phyloP scores from a whole-genome alignment of 164 flowering plant species.

The Brasenia schreberi region DNA sequence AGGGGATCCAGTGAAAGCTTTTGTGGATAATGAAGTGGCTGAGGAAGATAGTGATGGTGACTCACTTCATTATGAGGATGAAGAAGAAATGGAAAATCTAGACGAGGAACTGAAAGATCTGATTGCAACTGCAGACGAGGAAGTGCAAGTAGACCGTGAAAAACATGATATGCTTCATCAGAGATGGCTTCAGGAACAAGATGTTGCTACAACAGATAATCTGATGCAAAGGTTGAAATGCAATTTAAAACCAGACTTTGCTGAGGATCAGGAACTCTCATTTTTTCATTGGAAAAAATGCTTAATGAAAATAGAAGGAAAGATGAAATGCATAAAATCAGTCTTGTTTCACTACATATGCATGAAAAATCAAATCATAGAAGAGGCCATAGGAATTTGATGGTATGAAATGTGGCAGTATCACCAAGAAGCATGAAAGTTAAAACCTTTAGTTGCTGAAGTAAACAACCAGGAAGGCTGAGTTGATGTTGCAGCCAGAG shows the following conservation, averaged over 20 bases:
- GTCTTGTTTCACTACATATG: too few species aligned
- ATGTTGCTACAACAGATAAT: conserved; percentile 75
- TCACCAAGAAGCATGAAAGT: too few species aligned
- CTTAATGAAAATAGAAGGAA: too few species aligned
- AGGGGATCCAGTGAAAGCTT: conserved; percentile 72
- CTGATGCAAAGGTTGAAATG: conserved; percentile 55
- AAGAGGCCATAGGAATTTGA: too few species aligned
- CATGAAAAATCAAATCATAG: too few species aligned
- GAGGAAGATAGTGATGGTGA: conserved; percentile 94
- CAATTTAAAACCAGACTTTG: conserved; percentile 29
- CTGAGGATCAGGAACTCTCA: conserved; percentile 12
- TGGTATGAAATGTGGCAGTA: too few species aligned
- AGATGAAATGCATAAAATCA: too few species aligned
- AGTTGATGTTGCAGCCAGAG: too few species aligned
- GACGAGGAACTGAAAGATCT: conserved; percentile 67
- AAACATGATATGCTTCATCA: conserved; percentile 79
- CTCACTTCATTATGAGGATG: conserved; percentile 36
- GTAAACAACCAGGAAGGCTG: too few species aligned
- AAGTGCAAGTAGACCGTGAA: conserved; percentile 49
- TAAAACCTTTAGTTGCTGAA: too few species aligned
- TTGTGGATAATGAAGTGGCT: conserved; percentile 89
- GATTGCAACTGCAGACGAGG: conserved; percentile 56
- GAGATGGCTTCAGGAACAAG: conserved; percentile 87
- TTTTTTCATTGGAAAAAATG: too few species aligned
- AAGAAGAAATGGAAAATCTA: conserved; percentile 51